phyloP scores from a whole-genome alignment of 176 grass and related monocot species.

The Zoysia japonica region DNA sequence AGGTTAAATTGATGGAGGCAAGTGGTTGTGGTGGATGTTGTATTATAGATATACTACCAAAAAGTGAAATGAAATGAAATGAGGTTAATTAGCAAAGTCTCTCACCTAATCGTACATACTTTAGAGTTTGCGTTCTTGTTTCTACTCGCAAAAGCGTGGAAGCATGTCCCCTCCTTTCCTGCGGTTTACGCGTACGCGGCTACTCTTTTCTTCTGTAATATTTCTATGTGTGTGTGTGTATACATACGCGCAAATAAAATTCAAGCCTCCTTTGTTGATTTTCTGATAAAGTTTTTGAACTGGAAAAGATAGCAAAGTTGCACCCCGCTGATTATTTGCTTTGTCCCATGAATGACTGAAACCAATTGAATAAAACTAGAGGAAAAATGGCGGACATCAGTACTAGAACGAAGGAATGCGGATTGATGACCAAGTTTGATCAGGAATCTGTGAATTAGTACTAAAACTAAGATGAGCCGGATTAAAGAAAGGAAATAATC shows the following conservation, averaged over 20 bases:
- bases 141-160: slow-evolving; percentile 57
- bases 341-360: neutral
- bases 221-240: neutral
- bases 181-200: slow-evolving; percentile 41
- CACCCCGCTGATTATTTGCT: neutral
- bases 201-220: slow-evolving; percentile 7
- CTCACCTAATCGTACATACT: slow-evolving; percentile 51
- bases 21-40: slow-evolving; percentile 4
- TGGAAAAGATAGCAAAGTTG: slow-evolving; percentile 6
- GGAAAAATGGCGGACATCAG: neutral
- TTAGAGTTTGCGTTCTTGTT: slow-evolving; percentile 38
- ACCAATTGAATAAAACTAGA: neutral
- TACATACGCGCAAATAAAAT: neutral
- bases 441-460: neutral
- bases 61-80: slow-evolving; percentile 35
- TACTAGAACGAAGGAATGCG: neutral
- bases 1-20: slow-evolving; percentile 19
- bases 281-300: neutral
- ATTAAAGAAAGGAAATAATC: neutral
- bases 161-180: slow-evolving; percentile 51
- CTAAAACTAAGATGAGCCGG: neutral
- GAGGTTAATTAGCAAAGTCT: neutral
- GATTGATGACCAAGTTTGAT: neutral
- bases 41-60: neutral
- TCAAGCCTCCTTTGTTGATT: neutral